A percentile compares a stretch with the other conserved stretches of the same genome.
phyloP scores from a whole-genome alignment of 73 alveolate species.

The Tetrahymena malaccensis region DNA sequence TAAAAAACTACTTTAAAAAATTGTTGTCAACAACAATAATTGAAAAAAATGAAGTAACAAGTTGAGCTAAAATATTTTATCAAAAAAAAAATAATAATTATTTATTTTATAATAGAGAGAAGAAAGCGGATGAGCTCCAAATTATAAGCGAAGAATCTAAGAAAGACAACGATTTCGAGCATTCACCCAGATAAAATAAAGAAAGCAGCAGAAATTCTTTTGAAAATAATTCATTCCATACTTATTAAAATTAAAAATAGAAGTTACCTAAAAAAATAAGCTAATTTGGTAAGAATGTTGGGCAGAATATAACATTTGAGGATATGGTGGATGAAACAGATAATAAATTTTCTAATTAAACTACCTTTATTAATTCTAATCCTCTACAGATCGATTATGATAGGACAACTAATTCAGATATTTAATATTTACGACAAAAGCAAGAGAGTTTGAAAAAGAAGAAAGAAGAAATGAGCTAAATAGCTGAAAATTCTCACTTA shows the following conservation, averaged over 20 bases:
- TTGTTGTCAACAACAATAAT: too few relatives aligned
- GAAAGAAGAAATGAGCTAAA: neutral
- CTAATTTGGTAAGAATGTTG: neutral
- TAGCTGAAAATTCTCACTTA: neutral
- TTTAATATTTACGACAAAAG: neutral
- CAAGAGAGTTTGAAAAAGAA: neutral
- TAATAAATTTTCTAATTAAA: neutral
- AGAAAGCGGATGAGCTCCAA: neutral
- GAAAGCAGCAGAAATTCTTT: neutral
- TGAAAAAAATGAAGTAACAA: too few relatives aligned
- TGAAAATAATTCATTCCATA: neutral
- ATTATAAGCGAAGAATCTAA: neutral
- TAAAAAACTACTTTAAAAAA: too few relatives aligned
- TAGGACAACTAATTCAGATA: neutral
- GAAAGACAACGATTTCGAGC: neutral
- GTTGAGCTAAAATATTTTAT: too few relatives aligned
- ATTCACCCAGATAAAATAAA: neutral
- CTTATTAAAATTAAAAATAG: neutral
- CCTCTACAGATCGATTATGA: neutral
- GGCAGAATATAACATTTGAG: neutral
- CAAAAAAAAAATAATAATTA: too few relatives aligned
- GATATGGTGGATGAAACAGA: neutral
- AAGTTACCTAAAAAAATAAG: neutral
- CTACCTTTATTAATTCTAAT: neutral
- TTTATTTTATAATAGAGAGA: neutral